Base-by-base conservation (phyloP, 768 basidiomycete genomes). In the Hygrophoropsis aurantiaca region DNA sequence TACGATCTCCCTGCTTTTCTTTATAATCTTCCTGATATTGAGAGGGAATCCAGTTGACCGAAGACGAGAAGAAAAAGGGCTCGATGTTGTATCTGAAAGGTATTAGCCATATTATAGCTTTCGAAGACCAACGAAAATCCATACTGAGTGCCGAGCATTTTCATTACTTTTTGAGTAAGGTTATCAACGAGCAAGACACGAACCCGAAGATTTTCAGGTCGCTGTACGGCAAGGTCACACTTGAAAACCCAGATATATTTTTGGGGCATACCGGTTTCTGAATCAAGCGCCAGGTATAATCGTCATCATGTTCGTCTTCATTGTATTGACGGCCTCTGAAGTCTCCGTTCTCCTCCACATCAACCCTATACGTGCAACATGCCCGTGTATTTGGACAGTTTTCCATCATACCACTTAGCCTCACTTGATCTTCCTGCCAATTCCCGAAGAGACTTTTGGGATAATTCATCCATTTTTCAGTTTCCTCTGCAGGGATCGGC, bases 1-100 rank as follows among this genome's bases (percentile, higher is more conserved):
- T 54, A 81, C 77, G 78, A 61, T 80, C 79, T 52, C 77, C 77
- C 25, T 61, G 48, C 3, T 58, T 59, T 19, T 60, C 56, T 23
- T 51, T 48, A 4, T 71, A 53, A 36, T 74, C 72, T 52, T 79
- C 79, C 49, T 80, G 73, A 36, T 74, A 82, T 24, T 78, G 74
- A 0, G 77, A 75, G 1, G 80, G 80, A 30, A 81, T 82, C 78
- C 78, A 80, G 51, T 75, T 79, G 10, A 79, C 54, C 0, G 77
- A 74, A 0, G 77, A 78, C 0, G 77, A 74, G 54, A 78, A 81
- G 55, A 74, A 81, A 63, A 79, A 79, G 0, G 78, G 79, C 53
- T 79, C 78, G 45, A 80, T 68, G 49, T 73, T 73, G 46, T 73
- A 78, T 52, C 78, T 58, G 24, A 21, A 11, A 13, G 38, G 10